Evolutionary conservation across 2,329 filamentous ascomycete species (phyloP).

Genomic region (Rachicladosporium sp.): DNA sequence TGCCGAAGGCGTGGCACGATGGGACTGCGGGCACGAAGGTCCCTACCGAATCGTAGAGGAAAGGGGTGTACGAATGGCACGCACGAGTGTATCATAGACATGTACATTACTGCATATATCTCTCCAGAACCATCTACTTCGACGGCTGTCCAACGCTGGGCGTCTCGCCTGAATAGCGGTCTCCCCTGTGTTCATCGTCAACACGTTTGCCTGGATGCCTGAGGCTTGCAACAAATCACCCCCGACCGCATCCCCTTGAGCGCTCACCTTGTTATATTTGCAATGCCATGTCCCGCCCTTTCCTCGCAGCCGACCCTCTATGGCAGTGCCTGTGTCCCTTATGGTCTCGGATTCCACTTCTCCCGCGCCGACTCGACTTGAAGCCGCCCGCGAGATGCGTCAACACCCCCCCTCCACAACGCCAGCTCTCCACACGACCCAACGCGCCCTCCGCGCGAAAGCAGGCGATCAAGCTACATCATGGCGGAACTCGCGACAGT

Average conservation of each 20-base stretch:
- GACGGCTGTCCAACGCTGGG: too few species aligned
- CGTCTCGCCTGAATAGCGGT: too few species aligned
- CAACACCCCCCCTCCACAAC: slow-evolving; percentile 12
- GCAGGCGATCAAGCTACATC: neutral
- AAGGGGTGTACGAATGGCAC: neutral
- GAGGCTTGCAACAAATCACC: too few species aligned
- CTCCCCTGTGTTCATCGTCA: too few species aligned
- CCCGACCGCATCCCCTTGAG: too few species aligned
- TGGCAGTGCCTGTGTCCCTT: slow-evolving; percentile 53
- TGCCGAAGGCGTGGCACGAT: slow-evolving; percentile 41
- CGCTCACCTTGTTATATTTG: too few species aligned
- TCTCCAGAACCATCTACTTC: too few species aligned
- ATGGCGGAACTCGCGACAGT: neutral
- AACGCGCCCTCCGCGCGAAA: slow-evolving; percentile 3
- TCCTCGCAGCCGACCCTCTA: slow-evolving; percentile 38
- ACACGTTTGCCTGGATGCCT: too few species aligned
- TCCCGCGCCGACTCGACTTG: slow-evolving; percentile 1
- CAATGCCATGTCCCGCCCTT: too few species aligned
- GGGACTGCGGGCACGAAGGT: neutral
- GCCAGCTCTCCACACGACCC: slow-evolving; percentile 9
- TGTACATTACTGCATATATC: too few species aligned
- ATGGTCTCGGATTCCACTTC: slow-evolving; percentile 11
- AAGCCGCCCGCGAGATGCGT: slow-evolving; percentile 6
- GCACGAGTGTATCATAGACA: too few species aligned
- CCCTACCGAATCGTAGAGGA: too few species aligned